A percentile compares a stretch with the other conserved stretches of the same genome.
phyloP scores from a whole-genome alignment of 2,329 filamentous ascomycete genomes.

The Aspergillus fructus region DNA sequence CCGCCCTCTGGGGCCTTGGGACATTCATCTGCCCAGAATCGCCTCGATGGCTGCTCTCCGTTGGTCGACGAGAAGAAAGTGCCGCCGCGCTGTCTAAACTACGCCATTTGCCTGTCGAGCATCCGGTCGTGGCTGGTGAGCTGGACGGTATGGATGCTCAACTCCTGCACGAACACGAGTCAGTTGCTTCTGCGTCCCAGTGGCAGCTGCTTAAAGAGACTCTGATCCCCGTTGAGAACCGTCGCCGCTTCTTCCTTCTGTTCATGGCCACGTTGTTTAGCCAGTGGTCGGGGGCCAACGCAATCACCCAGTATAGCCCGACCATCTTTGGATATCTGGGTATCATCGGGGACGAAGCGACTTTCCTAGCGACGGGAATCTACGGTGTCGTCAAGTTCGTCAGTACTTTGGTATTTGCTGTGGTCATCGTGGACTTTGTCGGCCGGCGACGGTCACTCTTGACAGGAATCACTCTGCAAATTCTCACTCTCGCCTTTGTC shows the following conservation, averaged over 20 bases:
- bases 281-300: slow-evolving; percentile 48
- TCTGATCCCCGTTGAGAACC: slow-evolving; percentile 36
- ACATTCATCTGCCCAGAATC: slow-evolving; percentile 21
- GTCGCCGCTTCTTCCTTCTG: slow-evolving; percentile 41
- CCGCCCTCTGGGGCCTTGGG: slow-evolving; percentile 15
- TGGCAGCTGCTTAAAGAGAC: slow-evolving; percentile 27
- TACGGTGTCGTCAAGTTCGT: slow-evolving; percentile 47
- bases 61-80: slow-evolving; percentile 14
- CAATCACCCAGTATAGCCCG: slow-evolving; percentile 47
- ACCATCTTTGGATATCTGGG: slow-evolving; percentile 45
- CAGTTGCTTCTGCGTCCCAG: slow-evolving; percentile 28
- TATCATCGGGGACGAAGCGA: slow-evolving; percentile 10
- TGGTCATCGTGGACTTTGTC: slow-evolving; percentile 42
- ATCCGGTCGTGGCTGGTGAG: slow-evolving; percentile 31
- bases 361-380: slow-evolving; percentile 33
- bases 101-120: slow-evolving; percentile 37
- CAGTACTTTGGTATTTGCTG: slow-evolving; percentile 42
- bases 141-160: slow-evolving; percentile 16
- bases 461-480: too few relatives aligned
- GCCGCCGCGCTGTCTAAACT: slow-evolving; percentile 25
- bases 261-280: slow-evolving; percentile 42
- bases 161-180: slow-evolving; percentile 28
- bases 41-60: slow-evolving; percentile 21
- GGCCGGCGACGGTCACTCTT: too few relatives aligned
- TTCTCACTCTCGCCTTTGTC: too few relatives aligned